Evolutionary conservation across 1,284 basidiomycete species (phyloP).

Genomic region (Heterobasidion occidentale): DNA sequence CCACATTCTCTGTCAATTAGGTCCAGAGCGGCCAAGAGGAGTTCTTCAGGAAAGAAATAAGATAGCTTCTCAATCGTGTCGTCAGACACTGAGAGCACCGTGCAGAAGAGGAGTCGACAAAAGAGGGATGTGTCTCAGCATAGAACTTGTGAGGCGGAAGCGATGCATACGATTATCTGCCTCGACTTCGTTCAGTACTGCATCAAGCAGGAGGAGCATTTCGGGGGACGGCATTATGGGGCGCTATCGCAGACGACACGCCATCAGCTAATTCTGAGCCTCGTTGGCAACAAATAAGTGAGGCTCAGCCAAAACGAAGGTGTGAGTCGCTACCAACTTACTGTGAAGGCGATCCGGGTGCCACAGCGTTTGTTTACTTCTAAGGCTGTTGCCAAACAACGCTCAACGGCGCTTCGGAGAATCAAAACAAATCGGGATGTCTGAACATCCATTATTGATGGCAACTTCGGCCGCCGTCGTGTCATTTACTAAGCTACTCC

Average conservation of each 20-base stretch:
- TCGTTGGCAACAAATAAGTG: too few relatives aligned
- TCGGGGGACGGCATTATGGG: constrained; percentile 5
- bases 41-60: constrained; percentile 49
- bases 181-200: constrained; percentile 6
- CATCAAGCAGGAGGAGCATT: constrained; percentile 6
- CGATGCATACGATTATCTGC: constrained; percentile 6
- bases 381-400: constrained; percentile 4
- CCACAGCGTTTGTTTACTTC: not conserved
- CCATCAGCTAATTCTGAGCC: too few relatives aligned
- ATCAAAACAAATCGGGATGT: not conserved
- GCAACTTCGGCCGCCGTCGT: not conserved
- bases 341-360: too few relatives aligned
- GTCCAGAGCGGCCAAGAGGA: constrained; percentile 63
- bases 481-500: not conserved
- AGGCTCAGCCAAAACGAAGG: too few relatives aligned
- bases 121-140: not conserved
- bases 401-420: not conserved
- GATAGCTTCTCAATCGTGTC: constrained; percentile 46
- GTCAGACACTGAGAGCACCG: constrained; percentile 22
- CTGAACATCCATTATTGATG: not conserved
- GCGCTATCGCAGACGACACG: too few relatives aligned
- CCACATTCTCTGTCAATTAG: constrained; percentile 60
- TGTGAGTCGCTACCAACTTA: too few relatives aligned
- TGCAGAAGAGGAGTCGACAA: not conserved
- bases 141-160: not conserved